These are phyloP conservation scores for Pseudomonodictys pantanalensis DNA, from an alignment of 495 filamentous ascomycete species.

Conservation along the genomic window DNA sequence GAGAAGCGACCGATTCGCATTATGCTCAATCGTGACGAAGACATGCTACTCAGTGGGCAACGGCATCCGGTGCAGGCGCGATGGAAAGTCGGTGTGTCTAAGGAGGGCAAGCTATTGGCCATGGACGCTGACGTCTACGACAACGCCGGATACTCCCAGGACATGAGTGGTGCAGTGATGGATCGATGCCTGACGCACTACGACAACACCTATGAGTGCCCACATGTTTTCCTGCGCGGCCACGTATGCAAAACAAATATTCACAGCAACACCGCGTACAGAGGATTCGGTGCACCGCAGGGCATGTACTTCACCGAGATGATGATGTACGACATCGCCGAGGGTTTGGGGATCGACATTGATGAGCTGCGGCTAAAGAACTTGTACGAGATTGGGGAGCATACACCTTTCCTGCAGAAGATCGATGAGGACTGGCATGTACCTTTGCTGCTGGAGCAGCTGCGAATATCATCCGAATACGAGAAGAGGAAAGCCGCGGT, in stretches of 20 bases:
- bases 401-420: slow-evolving; percentile 43
- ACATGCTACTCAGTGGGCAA: slow-evolving; percentile 44
- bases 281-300: slow-evolving; percentile 46
- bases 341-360: slow-evolving; percentile 39
- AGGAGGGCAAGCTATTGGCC: slow-evolving; percentile 43
- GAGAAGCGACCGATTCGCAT: slow-evolving; percentile 41
- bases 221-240: slow-evolving; percentile 42
- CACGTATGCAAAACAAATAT: slow-evolving; percentile 46
- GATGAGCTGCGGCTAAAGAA: slow-evolving; percentile 45
- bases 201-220: slow-evolving; percentile 44
- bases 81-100: slow-evolving; percentile 46
- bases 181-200: slow-evolving; percentile 44
- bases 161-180: slow-evolving; percentile 46
- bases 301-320: slow-evolving; percentile 45
- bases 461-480: slow-evolving; percentile 39
- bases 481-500: slow-evolving; percentile 38
- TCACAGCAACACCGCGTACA: slow-evolving; percentile 47
- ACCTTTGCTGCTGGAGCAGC: slow-evolving; percentile 39
- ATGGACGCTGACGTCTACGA: slow-evolving; percentile 44
- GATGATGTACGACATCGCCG: slow-evolving; percentile 43
- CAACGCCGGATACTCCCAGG: slow-evolving; percentile 44
- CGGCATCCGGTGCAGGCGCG: slow-evolving; percentile 44
- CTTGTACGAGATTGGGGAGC: slow-evolving; percentile 42
- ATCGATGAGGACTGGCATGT: slow-evolving; percentile 46
- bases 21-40: slow-evolving; percentile 47